Evolutionary conservation across 169 alveolate genomes (phyloP), one percentile per base, ranked within the genome.

Genomic region (Plasmodium gonderi): DNA sequence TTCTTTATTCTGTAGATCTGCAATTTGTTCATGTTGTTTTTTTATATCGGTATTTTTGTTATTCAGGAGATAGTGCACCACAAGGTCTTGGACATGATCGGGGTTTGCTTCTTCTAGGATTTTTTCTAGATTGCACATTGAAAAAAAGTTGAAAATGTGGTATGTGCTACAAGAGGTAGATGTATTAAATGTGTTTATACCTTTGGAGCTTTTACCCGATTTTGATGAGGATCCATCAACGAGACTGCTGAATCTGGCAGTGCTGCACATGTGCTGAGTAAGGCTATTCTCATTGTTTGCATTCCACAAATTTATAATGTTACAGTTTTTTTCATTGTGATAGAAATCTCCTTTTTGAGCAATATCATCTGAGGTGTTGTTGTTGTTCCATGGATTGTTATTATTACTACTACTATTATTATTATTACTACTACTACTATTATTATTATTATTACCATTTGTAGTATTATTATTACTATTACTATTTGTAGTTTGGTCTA

Each of bases 1-100:
- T 12, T 83, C 92, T 42, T 69, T 83, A 26, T 72, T 83, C 3
- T 83, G 40, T 20, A 36, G 65, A 1, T 51, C 81, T 8, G 64
- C 38, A 4, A 69, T 47, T 7, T 83, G 75, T 69, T 83, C 83
- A 40, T 69, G 47, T 72, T 83, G 54, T 72, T 83, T 83, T 83
- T 83, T 83, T 72, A 83, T 31, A 23, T 83, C 92, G 31, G n/a
- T 3, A 83, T 60, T 51, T 33, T 83, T 69, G 26, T 23, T 49
- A 45, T 83, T 69, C 23, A 83, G 44, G 9, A 49, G 26, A 14
- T 45, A 83, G 36, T 74, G 75, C 36, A 83, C 14, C 6, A 83
- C 64, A 7, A 12, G 51, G 40, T 83, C 83, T 29, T 69, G 45
- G 38, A 72, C 33, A 72, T 29, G 5, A 11, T 44, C n/a, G 23